Base-by-base conservation (phyloP, 116 monocot genomes). In the Cymodocea nodosa region DNA sequence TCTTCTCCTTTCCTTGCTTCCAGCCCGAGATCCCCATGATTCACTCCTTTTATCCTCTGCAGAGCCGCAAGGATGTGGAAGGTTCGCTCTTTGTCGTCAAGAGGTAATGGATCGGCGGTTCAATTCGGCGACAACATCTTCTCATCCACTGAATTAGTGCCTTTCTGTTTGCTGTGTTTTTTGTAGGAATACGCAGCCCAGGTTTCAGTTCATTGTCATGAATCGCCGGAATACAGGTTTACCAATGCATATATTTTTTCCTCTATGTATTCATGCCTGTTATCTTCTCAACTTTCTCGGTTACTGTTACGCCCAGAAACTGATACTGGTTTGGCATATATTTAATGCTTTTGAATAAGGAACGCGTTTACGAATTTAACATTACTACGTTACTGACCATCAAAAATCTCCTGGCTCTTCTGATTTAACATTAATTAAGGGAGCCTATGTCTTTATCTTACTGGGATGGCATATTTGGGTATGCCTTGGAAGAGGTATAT, bases 151-250 rank as follows among this genome's bases (percentile, higher is more conserved):
- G 13, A 10, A 20, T 14, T 20, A 23, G 23, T 58, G 25, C 23
- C 24, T 12, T 25, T 4, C 20, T 25, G 14, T 58, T 23, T 13
- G 30, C 18, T 62, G 39, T 18, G 18, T n/a, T 67, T n/a, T 62
- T 25, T 80, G 77, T 79, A 95, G 94, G 81, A 95, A 95, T 62
- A 67, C 81, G 7, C 90, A 95, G 54, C 87, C 94, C 2, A 84
- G 94, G 57, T 95, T 95, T 64, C 94, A 95, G 74, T 95, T 95
- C 68, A 84, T 95, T 76, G 90, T 95, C 59, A 90, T 95, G 94
- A 95, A 95, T 68, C 72, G 94, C 60, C 82, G 94, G 23, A 90
- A 83, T 66, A 90, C 94, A 87, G 94, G 94, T 78, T 30, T 23
- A 7, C 15, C 2, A 49, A 23, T 78, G 35, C 35, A 11, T 49